Conservation (phyloP, 1,139 yeast species). For the Pichia sp. region DNA sequence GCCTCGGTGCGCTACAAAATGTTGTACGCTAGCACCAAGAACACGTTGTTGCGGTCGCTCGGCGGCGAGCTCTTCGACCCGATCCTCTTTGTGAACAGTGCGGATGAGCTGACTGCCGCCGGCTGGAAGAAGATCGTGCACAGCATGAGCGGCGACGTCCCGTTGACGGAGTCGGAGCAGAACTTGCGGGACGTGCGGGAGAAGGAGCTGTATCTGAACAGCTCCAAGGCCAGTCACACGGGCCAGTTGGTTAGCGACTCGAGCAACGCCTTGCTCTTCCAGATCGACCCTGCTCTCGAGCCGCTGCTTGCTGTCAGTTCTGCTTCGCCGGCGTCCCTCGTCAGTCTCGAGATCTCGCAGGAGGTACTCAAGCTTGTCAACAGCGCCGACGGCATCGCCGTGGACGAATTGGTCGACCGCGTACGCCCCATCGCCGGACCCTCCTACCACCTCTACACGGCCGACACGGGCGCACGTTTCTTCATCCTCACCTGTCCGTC, state of each 20-base stretch:
- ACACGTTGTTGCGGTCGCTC: constrained; percentile 64
- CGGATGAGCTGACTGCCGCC: constrained; percentile 52
- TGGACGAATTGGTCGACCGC: constrained; percentile 23
- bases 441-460: constrained; percentile 58
- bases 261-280: constrained; percentile 22
- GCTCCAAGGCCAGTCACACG: background rate
- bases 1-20: constrained; percentile 82
- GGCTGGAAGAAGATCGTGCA: constrained; percentile 43
- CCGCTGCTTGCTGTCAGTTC: background rate
- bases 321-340: background rate
- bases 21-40: constrained; percentile 90
- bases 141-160: constrained; percentile 38
- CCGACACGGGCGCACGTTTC: constrained; percentile 33
- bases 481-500: constrained; percentile 89
- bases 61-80: constrained; percentile 55
- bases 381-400: constrained; percentile 10
- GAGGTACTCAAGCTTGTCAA: constrained; percentile 18
- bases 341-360: constrained; percentile 1
- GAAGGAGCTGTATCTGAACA: constrained; percentile 5
- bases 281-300: constrained; percentile 5
- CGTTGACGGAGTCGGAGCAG: constrained; percentile 61
- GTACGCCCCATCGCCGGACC: constrained; percentile 19
- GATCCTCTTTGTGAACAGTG: constrained; percentile 49
- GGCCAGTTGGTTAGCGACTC: constrained; percentile 21
- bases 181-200: constrained; percentile 32